Evolutionary conservation across 257 asterid species (phyloP).

Genomic region (Mitragyna speciosa): DNA sequence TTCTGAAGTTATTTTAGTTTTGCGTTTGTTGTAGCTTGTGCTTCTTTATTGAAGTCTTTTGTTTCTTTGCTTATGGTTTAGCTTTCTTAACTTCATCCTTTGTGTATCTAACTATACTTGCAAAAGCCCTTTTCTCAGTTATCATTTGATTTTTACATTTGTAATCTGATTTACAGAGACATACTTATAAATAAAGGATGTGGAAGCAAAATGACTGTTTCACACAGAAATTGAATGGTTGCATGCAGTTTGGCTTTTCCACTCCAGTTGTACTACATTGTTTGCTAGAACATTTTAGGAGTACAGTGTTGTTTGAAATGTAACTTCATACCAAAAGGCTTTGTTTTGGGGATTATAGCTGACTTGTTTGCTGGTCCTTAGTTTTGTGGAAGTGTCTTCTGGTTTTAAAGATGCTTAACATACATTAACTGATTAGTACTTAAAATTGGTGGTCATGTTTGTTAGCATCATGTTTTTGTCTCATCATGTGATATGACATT

Average conservation of each 20-base stretch:
- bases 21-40: neutral
- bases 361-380: neutral
- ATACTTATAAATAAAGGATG: neutral
- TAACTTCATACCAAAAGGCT: neutral
- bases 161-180: neutral
- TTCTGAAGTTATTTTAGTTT: neutral
- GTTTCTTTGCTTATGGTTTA: neutral
- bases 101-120: neutral
- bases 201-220: neutral
- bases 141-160: neutral
- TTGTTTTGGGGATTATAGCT: neutral
- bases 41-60: neutral
- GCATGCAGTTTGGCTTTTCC: neutral
- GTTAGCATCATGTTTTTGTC: neutral
- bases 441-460: neutral
- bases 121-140: neutral
- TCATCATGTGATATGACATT: constrained; percentile 1
- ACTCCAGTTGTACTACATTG: neutral
- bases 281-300: neutral
- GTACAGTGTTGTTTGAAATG: neutral
- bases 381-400: neutral
- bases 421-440: too few species aligned
- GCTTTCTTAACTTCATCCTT: neutral
- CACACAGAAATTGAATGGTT: neutral
- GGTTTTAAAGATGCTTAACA: neutral